phyloP scores from a whole-genome alignment of 73 alveolate species.

The Blepharisma stoltei region DNA sequence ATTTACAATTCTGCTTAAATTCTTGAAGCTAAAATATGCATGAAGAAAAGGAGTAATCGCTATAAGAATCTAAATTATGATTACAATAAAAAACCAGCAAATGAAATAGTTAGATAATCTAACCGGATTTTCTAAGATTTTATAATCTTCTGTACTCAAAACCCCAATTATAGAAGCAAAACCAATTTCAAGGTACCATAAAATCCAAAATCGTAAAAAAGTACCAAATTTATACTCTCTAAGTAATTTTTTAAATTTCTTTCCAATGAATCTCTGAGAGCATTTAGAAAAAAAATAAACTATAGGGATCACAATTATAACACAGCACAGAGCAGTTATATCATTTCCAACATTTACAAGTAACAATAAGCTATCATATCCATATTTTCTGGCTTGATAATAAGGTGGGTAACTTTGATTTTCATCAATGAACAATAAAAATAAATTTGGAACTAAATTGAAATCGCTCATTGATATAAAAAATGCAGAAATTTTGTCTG shows the following conservation, averaged over 20 bases:
- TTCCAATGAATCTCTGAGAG: not conserved
- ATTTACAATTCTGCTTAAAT: not conserved
- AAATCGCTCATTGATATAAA: not conserved
- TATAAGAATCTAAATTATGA: not conserved
- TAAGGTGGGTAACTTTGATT: not conserved
- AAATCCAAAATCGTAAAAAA: conserved; percentile 17
- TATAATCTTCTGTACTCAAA: not conserved
- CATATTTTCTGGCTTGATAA: conserved; percentile 3
- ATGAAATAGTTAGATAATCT: not conserved
- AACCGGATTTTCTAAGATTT: not conserved
- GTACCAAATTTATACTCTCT: not conserved
- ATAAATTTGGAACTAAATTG: not conserved
- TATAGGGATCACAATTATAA: not conserved
- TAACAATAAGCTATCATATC: not conserved
- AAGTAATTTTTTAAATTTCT: not conserved
- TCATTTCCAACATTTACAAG: conserved; percentile 1
- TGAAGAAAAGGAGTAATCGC: not conserved
- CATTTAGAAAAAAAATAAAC: not conserved
- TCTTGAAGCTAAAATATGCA: not conserved
- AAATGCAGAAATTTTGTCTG: not conserved
- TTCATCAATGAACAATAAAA: not conserved
- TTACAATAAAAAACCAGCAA: not conserved
- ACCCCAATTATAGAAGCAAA: not conserved
- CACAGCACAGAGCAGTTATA: not conserved
- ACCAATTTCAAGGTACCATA: not conserved